Evolutionary conservation across 306 rosid genomes (phyloP).

Genomic region (Echinosophora koreensis): DNA sequence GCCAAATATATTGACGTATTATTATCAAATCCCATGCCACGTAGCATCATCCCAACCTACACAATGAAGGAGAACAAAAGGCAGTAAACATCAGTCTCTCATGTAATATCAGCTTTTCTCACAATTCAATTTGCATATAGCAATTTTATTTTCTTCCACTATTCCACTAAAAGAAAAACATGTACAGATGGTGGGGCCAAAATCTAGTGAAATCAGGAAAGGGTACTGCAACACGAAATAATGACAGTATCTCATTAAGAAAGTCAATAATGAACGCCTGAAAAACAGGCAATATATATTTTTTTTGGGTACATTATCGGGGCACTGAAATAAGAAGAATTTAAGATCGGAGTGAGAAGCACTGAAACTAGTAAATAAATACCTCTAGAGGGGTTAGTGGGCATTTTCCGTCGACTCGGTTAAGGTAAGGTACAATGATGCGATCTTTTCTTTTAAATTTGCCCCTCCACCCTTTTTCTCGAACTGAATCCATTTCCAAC

Average conservation of each 20-base stretch:
- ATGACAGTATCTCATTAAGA: not conserved
- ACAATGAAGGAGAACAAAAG: constrained; percentile 48
- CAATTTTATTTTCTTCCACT: constrained; percentile 20
- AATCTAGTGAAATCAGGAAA: constrained; percentile 19
- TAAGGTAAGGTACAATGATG: constrained; percentile 67
- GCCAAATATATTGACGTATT: constrained; percentile 87
- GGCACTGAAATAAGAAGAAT: not conserved
- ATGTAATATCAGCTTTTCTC: constrained; percentile 25
- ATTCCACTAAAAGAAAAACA: not conserved
- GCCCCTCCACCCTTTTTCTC: constrained; percentile 88
- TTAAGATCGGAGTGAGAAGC: constrained; percentile 29
- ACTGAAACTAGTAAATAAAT: constrained; percentile 31
- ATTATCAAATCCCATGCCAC: constrained; percentile 93
- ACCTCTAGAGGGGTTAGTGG: constrained; percentile 97
- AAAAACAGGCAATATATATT: constrained; percentile 3
- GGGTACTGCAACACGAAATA: not conserved
- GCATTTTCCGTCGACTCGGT: constrained; percentile 91
- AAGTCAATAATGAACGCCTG: constrained; percentile 25
- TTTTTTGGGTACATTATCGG: not conserved
- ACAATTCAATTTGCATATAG: constrained; percentile 22
- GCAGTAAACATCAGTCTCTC: constrained; percentile 44
- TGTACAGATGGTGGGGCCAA: constrained; percentile 21
- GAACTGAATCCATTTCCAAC: constrained; percentile 75
- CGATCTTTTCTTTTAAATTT: constrained; percentile 85
- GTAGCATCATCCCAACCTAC: constrained; percentile 95